Percentiles rank a stretch among this genome's conserved stretches.
Conservation (phyloP, 495 filamentous ascomycete genomes). For the Trichoderma erinaceum region DNA sequence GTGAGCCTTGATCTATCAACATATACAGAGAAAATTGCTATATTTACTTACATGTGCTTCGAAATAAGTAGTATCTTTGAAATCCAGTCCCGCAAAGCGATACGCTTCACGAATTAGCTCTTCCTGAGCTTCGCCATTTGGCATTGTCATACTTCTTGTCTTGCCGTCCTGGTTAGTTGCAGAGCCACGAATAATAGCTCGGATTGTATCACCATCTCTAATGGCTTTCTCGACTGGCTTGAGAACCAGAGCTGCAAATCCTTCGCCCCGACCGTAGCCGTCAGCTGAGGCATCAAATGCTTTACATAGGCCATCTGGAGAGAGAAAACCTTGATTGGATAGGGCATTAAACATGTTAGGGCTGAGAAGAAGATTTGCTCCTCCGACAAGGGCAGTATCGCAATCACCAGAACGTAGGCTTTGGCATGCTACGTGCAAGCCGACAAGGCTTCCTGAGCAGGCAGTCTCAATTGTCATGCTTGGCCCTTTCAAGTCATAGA, state of each 20-base stretch:
- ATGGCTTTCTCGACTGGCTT: constrained; percentile 51
- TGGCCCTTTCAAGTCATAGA: constrained; percentile 47
- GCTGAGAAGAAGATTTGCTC: constrained; percentile 14
- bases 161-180: constrained; percentile 32
- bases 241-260: constrained; percentile 38
- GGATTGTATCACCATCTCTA: constrained; percentile 48
- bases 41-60: constrained; percentile 50
- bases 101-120: constrained; percentile 54
- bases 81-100: constrained; percentile 48
- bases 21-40: too few species aligned
- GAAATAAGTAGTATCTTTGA: constrained; percentile 59
- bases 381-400: constrained; percentile 35
- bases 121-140: constrained; percentile 54
- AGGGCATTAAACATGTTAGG: constrained; percentile 43
- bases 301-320: neutral
- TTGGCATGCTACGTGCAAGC: constrained; percentile 68
- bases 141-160: constrained; percentile 61
- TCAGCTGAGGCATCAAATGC: constrained; percentile 31
- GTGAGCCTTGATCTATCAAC: too few species aligned
- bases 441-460: constrained; percentile 66
- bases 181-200: constrained; percentile 48
- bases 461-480: constrained; percentile 77
- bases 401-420: constrained; percentile 56
- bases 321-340: constrained; percentile 37
- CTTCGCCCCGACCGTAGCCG: constrained; percentile 42